Evolutionary conservation across 352 stramenopile genomes (phyloP), one percentile per base, ranked within the genome.

Genomic region (Blastocystis sp.): DNA sequence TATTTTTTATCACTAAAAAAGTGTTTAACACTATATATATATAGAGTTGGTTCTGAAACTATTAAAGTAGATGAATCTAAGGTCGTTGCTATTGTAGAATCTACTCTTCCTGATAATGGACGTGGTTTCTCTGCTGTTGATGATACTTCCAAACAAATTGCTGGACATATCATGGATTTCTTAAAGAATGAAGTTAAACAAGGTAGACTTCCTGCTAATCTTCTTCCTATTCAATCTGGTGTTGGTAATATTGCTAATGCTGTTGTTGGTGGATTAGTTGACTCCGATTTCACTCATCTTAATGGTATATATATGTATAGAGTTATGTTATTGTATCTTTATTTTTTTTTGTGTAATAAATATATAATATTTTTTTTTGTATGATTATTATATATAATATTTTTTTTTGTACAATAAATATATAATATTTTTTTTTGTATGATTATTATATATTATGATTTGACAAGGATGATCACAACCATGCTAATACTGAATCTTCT

Each of bases 131-230:
- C 28, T 24, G 49, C 49, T 18, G 49, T 59, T 16, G 49, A 59
- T 32, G 49, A 59, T 36, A 27, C 46, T 32, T 47, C 27, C 9
- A 59, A 59, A 40, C 46, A 59, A 40, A 59, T 59, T 32, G 49
- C 49, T 5, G 19, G 49, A 4, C 49, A 59, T 25, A 59, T 59
- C 49, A 59, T 59, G 49, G 49, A 59, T 25, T 59, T 59, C 49
- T 48, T 59, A 18, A 21, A 43, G 27, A 59, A 59, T 25, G 49
- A 59, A 40, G 49, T 59, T 10, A 59, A 59, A 40, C 49, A 59
- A 3, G 49, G 49, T 19, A 23, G 49, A 39, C 32, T 59, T 18
- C 49, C 49, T 11, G 11, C 11, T 11, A 46, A 59, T 31, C 49
- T 59, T 6, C 49, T 59, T 9, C 49, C 49, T 44, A 36, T 59